Conservation (phyloP, 1,284 basidiomycete genomes). For the Agroathelia rolfsii region DNA sequence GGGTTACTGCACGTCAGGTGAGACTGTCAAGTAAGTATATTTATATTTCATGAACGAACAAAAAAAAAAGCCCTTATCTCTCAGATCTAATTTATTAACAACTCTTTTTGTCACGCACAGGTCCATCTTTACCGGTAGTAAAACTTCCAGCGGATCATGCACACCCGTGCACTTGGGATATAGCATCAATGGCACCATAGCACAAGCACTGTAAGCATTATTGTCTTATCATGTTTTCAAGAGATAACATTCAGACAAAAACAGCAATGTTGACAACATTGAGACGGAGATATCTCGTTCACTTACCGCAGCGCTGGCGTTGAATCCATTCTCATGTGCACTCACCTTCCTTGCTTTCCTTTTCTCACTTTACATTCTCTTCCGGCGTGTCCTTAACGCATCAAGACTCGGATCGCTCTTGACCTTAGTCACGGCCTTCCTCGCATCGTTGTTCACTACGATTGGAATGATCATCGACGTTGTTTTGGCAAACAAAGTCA, state of each 20-base stretch:
- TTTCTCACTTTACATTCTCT: conserved; percentile 35
- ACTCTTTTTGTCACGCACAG: conserved; percentile 9
- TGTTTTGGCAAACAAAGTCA: conserved; percentile 28
- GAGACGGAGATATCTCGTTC: conserved; percentile 31
- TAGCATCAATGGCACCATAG: conserved; percentile 36
- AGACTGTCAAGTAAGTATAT: conserved; percentile 39
- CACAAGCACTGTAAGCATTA: conserved; percentile 32
- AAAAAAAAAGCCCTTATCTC: conserved; percentile 11
- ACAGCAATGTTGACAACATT: conserved; percentile 23
- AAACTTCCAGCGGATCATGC: conserved; percentile 41
- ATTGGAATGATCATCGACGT: conserved; percentile 46
- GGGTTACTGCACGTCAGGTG: conserved; percentile 45
- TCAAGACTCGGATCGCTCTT: conserved; percentile 24
- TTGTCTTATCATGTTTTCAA: conserved; percentile 9
- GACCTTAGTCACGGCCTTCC: conserved; percentile 22
- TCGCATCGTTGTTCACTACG: conserved; percentile 36
- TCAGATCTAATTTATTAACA: conserved; percentile 13
- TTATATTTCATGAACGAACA: no score
- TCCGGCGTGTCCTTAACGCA: conserved; percentile 26
- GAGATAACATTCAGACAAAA: conserved; percentile 1
- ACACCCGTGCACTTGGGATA: conserved; percentile 38
- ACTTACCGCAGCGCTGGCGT: conserved; percentile 28
- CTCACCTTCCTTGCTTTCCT: conserved; percentile 43
- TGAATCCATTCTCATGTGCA: conserved; percentile 34
- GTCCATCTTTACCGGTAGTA: no score